These are phyloP conservation scores for Colletotrichum eleusines DNA, from an alignment of 2,329 filamentous ascomycete species.

Conservation along the genomic window DNA sequence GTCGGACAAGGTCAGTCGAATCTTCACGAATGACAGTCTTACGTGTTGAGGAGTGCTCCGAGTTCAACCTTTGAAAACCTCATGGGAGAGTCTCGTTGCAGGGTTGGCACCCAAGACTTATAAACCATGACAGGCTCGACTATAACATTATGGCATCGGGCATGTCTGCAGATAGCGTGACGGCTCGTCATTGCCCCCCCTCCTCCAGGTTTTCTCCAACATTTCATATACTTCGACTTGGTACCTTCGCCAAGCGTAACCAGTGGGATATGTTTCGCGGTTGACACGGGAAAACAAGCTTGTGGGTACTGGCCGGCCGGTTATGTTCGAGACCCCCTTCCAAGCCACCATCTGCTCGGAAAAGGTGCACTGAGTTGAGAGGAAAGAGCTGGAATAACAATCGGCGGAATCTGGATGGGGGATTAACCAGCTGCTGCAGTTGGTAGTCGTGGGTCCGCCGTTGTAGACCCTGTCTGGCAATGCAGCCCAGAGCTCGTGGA, in stretches of 20 bases:
- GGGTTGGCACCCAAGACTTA: no score
- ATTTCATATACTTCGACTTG: neutral
- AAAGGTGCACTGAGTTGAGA: neutral
- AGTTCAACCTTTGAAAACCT: no score
- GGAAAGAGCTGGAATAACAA: neutral
- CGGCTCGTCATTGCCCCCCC: neutral
- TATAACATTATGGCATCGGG: neutral
- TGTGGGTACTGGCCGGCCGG: neutral
- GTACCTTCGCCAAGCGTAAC: neutral
- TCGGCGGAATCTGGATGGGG: neutral
- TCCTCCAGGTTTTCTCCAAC: neutral
- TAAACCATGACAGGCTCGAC: no score
- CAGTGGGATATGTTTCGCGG: neutral
- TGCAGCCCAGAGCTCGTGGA: neutral
- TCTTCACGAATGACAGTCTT: no score
- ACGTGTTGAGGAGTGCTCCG: no score
- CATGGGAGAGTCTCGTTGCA: no score
- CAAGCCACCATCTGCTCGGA: neutral
- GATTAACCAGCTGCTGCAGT: neutral
- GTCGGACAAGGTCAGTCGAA: neutral
- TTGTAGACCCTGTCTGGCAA: neutral
- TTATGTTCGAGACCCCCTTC: neutral
- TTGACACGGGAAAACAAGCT: neutral
- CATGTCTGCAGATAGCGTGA: neutral
- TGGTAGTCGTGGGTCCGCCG: neutral